Conservation (phyloP, 768 basidiomycete species). For the Naganishia onofrii region DNA sequence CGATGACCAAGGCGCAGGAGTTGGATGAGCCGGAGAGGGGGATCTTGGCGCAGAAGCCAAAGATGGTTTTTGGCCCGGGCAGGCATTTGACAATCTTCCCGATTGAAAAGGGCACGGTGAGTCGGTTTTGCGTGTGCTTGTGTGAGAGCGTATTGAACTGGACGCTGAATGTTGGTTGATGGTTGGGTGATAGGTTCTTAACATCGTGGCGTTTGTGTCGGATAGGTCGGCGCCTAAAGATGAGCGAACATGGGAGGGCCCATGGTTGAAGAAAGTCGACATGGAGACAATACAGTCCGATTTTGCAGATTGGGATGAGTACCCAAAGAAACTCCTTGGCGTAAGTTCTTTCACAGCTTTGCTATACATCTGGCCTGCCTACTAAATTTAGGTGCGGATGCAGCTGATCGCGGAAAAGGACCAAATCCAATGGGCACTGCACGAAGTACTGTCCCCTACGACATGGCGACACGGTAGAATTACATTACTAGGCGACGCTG, state of each 20-base stretch:
- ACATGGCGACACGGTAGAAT: conserved; percentile 25
- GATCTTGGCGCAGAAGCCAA: neutral
- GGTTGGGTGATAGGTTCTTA: conserved; percentile 9
- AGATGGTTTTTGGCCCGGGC: conserved; percentile 29
- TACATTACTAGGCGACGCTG: conserved; percentile 26
- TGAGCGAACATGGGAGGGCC: conserved; percentile 24
- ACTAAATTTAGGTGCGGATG: no score
- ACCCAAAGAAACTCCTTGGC: conserved; percentile 2
- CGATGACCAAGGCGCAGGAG: conserved; percentile 19
- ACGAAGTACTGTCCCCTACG: conserved; percentile 22
- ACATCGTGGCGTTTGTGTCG: conserved; percentile 29
- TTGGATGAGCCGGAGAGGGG: conserved; percentile 2
- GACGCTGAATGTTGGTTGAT: neutral
- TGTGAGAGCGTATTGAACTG: no score
- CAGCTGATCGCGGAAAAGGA: conserved; percentile 23
- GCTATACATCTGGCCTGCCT: no score
- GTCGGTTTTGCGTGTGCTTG: neutral
- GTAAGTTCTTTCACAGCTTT: no score
- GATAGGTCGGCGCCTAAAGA: conserved; percentile 29
- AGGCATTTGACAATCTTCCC: conserved; percentile 29
- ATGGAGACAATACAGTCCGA: conserved; percentile 20
- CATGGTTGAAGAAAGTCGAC: conserved; percentile 25
- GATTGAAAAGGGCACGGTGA: conserved; percentile 27
- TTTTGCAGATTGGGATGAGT: conserved; percentile 28
- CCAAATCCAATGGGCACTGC: conserved; percentile 28